Base-by-base conservation (phyloP, 2,329 filamentous ascomycete species). In the Didymella exigua region DNA sequence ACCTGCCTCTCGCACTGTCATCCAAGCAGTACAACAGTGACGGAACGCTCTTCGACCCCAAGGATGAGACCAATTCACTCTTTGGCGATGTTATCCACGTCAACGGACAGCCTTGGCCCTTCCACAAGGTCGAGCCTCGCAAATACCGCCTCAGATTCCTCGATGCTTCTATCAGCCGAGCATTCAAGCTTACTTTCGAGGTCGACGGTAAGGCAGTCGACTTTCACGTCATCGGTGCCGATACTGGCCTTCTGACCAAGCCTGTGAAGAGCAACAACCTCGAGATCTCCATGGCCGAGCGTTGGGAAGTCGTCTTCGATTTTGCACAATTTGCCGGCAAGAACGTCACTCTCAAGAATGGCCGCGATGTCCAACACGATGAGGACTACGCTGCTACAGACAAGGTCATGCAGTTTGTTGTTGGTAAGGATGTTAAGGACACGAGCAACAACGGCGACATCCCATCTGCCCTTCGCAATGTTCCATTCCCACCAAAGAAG, bases 91-190 rank as follows among this genome's bases (percentile, higher is more conserved):
- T 83, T 10, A 84, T 85, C 50, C 80, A 85, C 33, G 83, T 86
- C 33, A 86, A 86, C 63, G 81, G 81, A 1, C 79, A 83, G 61
- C 84, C 84, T 5, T 86, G 84, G 84, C 84, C 84, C 2, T 85
- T 77, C 58, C 61, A 84, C 9, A 76, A 79, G n/a, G 83, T 86
- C 4, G 81, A 86, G 68, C 83, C 82, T 6, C 79, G 84, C 65
- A 86, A 85, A 67, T 86, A 86, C 64, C 81, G 83, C 30, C 79
- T 87, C 60, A 74, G 84, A 11, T 72, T 85, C 60, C 76, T 84
- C 26, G 79, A 86, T 66, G 77, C 69, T 10, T 62, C 68, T 6
- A 65, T 73, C 46, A 69, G 65, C 50, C 68, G 70, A 38, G 75
- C 78, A 16, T 85, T 82, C 60, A 76, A 78, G 26, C 75, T 85